Evolutionary conservation across 1,284 basidiomycete genomes (phyloP).

Genomic region (Apiotrichum montevideense): DNA sequence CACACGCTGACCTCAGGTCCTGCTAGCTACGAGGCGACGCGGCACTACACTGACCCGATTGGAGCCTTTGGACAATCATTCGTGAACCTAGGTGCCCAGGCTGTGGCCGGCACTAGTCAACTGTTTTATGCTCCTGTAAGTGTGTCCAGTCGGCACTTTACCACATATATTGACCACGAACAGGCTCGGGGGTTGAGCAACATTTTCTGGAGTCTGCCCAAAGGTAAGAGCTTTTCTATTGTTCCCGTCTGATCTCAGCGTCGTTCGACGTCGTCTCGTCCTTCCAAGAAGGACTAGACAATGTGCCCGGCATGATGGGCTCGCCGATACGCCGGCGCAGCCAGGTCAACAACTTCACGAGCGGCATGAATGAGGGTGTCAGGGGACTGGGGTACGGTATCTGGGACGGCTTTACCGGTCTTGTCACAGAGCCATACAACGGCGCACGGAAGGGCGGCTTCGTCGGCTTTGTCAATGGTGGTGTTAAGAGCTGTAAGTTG

Average conservation of each 20-base stretch:
- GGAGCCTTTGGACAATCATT: conserved; percentile 49
- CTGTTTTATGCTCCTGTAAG: conserved; percentile 49
- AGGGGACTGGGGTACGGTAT: conserved; percentile 48
- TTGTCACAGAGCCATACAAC: conserved; percentile 52
- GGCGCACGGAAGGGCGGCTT: conserved; percentile 50
- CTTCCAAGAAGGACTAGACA: conserved; percentile 52
- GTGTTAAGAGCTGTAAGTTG: conserved; percentile 26
- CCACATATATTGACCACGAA: no score
- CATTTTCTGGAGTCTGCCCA: conserved; percentile 48
- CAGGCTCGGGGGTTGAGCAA: conserved; percentile 50
- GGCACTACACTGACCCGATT: conserved; percentile 15
- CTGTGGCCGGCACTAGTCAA: conserved; percentile 48
- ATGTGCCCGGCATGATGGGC: conserved; percentile 51
- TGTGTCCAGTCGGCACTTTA: not conserved
- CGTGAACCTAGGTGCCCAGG: conserved; percentile 53
- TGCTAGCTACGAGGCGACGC: conserved; percentile 52
- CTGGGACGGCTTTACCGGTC: conserved; percentile 55
- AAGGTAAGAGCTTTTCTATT: conserved; percentile 17
- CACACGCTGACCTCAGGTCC: conserved; percentile 44
- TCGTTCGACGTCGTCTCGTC: conserved; percentile 47
- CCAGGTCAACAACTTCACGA: conserved; percentile 48
- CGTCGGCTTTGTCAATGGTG: conserved; percentile 14
- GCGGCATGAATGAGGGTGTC: conserved; percentile 51
- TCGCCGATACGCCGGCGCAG: conserved; percentile 48
- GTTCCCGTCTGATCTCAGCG: conserved; percentile 1